Percentiles rank a stretch among this genome's conserved stretches.
phyloP scores from a whole-genome alignment of 2,329 filamentous ascomycete species.

The Beauveria asiatica region DNA sequence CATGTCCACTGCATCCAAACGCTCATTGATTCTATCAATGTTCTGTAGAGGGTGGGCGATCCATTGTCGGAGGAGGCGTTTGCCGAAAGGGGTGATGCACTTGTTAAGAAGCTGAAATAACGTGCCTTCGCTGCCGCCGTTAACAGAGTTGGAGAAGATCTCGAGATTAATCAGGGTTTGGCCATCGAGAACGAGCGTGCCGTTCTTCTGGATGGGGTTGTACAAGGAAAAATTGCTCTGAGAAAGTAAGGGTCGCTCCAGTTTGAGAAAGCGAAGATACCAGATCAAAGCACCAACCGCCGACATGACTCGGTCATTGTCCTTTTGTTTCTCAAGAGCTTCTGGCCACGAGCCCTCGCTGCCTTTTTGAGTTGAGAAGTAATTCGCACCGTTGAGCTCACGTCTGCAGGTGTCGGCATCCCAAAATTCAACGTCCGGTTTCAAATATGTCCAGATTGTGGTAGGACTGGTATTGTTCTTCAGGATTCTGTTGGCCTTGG shows the following conservation, averaged over 20 bases:
- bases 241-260: slow-evolving; percentile 78
- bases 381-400: slow-evolving; percentile 70
- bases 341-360: slow-evolving; percentile 66
- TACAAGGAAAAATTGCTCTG: slow-evolving; percentile 89
- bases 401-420: slow-evolving; percentile 71
- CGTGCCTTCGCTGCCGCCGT: slow-evolving; percentile 77
- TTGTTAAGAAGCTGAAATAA: slow-evolving; percentile 85
- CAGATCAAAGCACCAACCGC: slow-evolving; percentile 82
- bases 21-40: slow-evolving; percentile 79
- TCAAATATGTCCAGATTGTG: slow-evolving; percentile 92
- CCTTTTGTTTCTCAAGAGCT: slow-evolving; percentile 59
- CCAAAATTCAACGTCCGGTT: slow-evolving; percentile 84
- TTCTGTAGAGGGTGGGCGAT: slow-evolving; percentile 92
- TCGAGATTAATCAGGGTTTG: slow-evolving; percentile 98
- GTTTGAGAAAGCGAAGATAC: slow-evolving; percentile 78
- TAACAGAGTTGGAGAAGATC: slow-evolving; percentile 86
- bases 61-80: slow-evolving; percentile 93
- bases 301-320: slow-evolving; percentile 81
- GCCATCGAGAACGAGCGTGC: slow-evolving; percentile 85
- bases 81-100: slow-evolving; percentile 94
- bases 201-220: slow-evolving; percentile 82
- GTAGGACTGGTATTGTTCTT: slow-evolving; percentile 93
- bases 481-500: slow-evolving; percentile 83
- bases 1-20: slow-evolving; percentile 88
- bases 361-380: slow-evolving; percentile 57